phyloP scores from a whole-genome alignment of 768 basidiomycete genomes.

The Tulasnella sp. region DNA sequence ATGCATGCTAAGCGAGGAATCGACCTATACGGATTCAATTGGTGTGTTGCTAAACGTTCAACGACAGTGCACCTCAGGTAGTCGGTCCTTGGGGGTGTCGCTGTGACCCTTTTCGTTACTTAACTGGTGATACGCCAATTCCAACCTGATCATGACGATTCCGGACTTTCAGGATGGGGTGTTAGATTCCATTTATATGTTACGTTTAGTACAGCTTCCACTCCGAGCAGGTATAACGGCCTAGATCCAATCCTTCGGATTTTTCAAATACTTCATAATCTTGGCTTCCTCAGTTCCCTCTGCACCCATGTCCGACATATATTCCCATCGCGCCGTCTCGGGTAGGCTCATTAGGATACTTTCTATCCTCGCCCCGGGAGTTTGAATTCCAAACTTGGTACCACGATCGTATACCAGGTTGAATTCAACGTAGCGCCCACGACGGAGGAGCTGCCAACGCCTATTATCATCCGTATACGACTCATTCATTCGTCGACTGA shows the following conservation, averaged over 20 bases:
- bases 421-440: conserved; percentile 93
- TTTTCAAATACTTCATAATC: conserved; percentile 46
- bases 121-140: too few species aligned
- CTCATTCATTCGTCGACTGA: conserved; percentile 40
- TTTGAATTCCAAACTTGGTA: conserved; percentile 75
- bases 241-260: conserved; percentile 53
- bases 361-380: conserved; percentile 77
- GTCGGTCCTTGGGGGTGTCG: too few species aligned
- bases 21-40: too few species aligned
- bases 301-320: conserved; percentile 61
- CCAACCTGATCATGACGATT: too few species aligned
- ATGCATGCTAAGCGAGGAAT: too few species aligned
- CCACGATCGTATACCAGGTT: conserved; percentile 79
- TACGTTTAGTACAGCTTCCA: too few species aligned
- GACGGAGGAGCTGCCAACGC: conserved; percentile 84
- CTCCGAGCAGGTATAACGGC: too few species aligned
- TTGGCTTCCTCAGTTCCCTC: conserved; percentile 53
- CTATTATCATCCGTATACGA: conserved; percentile 46
- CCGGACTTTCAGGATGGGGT: too few species aligned
- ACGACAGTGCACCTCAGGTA: too few species aligned
- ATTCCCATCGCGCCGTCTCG: conserved; percentile 82
- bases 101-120: too few species aligned
- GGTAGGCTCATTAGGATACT: conserved; percentile 85
- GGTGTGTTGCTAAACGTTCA: too few species aligned
- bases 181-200: too few species aligned